These are phyloP conservation scores for Magnaporthales sp. DNA, from an alignment of 2,329 filamentous ascomycete genomes.

Conservation along the genomic window DNA sequence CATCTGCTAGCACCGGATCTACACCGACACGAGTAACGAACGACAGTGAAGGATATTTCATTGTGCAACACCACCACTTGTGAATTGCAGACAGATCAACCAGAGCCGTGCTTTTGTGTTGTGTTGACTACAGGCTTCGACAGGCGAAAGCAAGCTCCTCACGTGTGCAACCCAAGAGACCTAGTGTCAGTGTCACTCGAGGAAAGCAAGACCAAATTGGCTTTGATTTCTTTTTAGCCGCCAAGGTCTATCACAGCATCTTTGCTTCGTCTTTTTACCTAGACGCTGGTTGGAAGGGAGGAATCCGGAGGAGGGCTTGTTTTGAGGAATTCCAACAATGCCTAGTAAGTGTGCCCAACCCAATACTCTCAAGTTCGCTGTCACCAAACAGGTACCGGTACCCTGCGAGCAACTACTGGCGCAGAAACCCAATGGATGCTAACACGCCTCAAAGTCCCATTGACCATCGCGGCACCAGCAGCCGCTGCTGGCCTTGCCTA, in stretches of 20 bases:
- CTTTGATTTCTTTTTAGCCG: neutral
- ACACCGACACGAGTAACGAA: neutral
- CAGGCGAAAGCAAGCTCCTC: neutral
- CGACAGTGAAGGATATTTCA: neutral
- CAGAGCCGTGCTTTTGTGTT: neutral
- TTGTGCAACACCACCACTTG: neutral
- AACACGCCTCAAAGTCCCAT: slow-evolving; percentile 31
- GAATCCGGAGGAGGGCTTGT: neutral
- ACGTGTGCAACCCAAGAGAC: neutral
- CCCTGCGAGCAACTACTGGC: neutral
- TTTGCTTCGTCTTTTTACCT: neutral
- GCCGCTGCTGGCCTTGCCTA: slow-evolving; percentile 64
- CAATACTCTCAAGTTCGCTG: neutral
- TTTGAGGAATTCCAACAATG: neutral
- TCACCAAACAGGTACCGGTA: neutral
- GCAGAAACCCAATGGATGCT: neutral
- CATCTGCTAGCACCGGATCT: neutral
- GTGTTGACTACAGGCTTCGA: neutral
- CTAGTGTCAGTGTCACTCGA: neutral
- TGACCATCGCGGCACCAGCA: slow-evolving; percentile 49
- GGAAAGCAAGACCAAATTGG: neutral
- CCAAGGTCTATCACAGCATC: neutral
- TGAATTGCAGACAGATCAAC: neutral
- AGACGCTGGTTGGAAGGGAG: neutral
- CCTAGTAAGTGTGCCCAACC: neutral